Percentiles rank a stretch among this genome's conserved stretches.
Conservation (phyloP, 148 eudicot species). For the Rhododendron ovatum region DNA sequence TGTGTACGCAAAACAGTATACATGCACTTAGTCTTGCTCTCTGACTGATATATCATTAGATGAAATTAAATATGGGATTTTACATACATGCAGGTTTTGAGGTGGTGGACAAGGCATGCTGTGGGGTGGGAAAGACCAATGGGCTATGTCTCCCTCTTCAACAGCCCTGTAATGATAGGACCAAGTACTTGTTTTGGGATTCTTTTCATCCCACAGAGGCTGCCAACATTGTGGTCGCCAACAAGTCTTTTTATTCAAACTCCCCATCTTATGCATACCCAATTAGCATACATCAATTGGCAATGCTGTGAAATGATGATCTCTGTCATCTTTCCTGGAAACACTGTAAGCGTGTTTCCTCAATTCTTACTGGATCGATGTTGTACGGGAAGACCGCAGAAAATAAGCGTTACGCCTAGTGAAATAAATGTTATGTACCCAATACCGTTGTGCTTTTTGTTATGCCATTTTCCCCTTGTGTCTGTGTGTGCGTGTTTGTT, state of each 20-base stretch:
- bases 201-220: constrained; percentile 78
- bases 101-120: constrained; percentile 65
- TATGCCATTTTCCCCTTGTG: not conserved
- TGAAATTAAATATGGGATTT: too few relatives aligned
- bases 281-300: constrained; percentile 54
- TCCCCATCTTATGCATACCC: constrained; percentile 47
- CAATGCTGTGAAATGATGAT: constrained; percentile 24
- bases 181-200: constrained; percentile 77
- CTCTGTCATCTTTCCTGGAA: too few relatives aligned
- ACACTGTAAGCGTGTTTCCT: too few relatives aligned
- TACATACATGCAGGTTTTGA: constrained; percentile 47
- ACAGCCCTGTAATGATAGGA: constrained; percentile 51
- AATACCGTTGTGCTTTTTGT: not conserved
- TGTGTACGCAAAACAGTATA: too few relatives aligned
- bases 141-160: constrained; percentile 85
- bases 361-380: too few relatives aligned
- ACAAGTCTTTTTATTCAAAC: constrained; percentile 38
- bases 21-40: not conserved
- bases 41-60: too few relatives aligned
- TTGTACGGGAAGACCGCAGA: too few relatives aligned
- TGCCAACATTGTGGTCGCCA: constrained; percentile 56
- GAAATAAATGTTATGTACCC: not conserved
- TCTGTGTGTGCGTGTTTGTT: too few relatives aligned
- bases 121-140: constrained; percentile 86
- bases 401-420: not conserved